Evolutionary conservation across 805 yeast genomes (phyloP), one percentile per base, ranked within the genome.

Genomic region (Candida coleopterorum): DNA sequence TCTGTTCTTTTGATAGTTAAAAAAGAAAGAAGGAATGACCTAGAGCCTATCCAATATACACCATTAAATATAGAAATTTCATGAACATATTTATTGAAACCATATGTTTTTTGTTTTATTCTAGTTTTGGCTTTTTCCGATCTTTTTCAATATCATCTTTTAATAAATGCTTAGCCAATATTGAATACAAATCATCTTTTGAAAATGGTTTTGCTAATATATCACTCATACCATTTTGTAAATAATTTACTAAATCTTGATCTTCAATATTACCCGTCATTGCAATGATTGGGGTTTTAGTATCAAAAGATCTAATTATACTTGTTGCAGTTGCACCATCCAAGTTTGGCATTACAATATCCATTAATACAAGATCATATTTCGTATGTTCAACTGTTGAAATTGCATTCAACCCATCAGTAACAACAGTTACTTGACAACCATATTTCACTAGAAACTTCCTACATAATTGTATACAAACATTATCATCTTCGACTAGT

Each of bases 191-290:
- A 53, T 86, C 95, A 46, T 81, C 85, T 53, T 85, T 87, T 2
- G 95, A 83, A 56, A 93, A 93, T 1, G 98, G 98, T 53, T 93
- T 87, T 4, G 95, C 95, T 44, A 93, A 66, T 25, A 93, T 86
- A 58, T 87, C 96, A 40, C 85, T 81, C 86, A 88, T 88, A 4
- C 96, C 97, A 51, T 87, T 86, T 48, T 81, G 82, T 41, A 85
- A 63, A 56, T 85, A 87, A 1, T 80, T 82, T 32, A 84, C 83
- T 40, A 87, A 67, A 57, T 87, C 95, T 46, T 81, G 78, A 45
- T 82, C 85, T 47, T 84, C 82, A 39, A 86, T 84, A 53, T 86
- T 87, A 27, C 95, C 94, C 2, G 96, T 86, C 95, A 86, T 86
- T 21, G 95, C 94, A 46, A 93, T 82, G 44, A 93, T 85, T 9